Evolutionary conservation across 2,329 filamentous ascomycete genomes (phyloP).

Genomic region (Neonectria magnoliae): DNA sequence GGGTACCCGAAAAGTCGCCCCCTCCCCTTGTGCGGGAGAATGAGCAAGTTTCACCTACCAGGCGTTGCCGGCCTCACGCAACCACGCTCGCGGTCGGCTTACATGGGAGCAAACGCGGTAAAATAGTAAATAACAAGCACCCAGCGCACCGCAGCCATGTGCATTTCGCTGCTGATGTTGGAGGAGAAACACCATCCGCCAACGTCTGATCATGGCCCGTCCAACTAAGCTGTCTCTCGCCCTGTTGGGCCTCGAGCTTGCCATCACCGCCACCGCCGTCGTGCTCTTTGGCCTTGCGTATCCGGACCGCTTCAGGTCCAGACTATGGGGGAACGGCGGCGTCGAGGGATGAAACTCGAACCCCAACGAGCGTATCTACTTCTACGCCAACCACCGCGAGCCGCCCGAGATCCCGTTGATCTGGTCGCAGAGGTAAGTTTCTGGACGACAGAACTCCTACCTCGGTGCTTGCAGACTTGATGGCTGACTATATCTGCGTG

Average conservation of each 20-base stretch:
- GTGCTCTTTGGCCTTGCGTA: conserved; percentile 40
- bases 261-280: conserved; percentile 17
- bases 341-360: conserved; percentile 45
- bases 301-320: conserved; percentile 35
- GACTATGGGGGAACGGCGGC: conserved; percentile 43
- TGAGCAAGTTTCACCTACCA: conserved; percentile 46
- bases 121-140: conserved; percentile 1
- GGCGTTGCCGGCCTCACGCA: neutral
- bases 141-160: neutral
- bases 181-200: neutral
- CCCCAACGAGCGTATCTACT: conserved; percentile 43
- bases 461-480: neutral
- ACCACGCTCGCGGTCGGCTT: neutral
- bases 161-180: neutral
- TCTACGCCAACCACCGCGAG: conserved; percentile 45
- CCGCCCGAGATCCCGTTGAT: conserved; percentile 42
- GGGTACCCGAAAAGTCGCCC: neutral
- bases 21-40: conserved; percentile 40
- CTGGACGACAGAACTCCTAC: neutral
- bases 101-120: neutral
- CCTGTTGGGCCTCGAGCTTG: conserved; percentile 35
- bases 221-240: conserved; percentile 7
- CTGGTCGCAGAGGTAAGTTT: conserved; percentile 41
- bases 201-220: conserved; percentile 25
- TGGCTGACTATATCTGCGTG: neutral